phyloP scores from a whole-genome alignment of 2,329 filamentous ascomycete genomes.

The Proliferodiscus dingleyae region DNA sequence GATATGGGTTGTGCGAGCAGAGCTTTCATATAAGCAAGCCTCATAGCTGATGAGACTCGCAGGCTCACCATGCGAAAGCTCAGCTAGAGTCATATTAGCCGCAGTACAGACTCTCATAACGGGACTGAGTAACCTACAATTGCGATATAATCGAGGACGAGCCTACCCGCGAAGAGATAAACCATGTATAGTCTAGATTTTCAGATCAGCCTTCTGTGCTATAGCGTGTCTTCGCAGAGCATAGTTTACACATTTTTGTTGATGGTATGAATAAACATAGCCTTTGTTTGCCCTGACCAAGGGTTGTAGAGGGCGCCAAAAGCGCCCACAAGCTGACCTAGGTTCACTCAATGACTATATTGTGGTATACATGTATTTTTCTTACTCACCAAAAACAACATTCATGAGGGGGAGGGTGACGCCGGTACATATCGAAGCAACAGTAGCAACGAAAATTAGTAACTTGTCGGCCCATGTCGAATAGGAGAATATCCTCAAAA shows the following conservation, averaged over 20 bases:
- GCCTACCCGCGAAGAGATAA: constrained; percentile 53
- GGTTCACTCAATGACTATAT: too few species aligned
- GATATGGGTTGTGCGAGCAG: constrained; percentile 62
- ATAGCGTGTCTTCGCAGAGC: background rate
- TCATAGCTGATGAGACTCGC: constrained; percentile 52
- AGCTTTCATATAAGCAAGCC: constrained; percentile 58
- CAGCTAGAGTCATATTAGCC: constrained; percentile 11
- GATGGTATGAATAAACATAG: constrained; percentile 46
- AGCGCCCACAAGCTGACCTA: constrained; percentile 34
- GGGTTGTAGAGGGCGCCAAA: constrained; percentile 47
- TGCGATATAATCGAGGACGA: constrained; percentile 49
- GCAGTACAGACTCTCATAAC: background rate
- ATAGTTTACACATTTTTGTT: constrained; percentile 33
- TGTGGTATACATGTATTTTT: too few species aligned
- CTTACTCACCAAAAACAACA: constrained; percentile 45
- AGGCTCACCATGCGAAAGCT: constrained; percentile 57
- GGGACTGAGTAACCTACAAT: constrained; percentile 35
- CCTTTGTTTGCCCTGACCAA: constrained; percentile 35
- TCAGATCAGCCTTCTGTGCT: constrained; percentile 28
- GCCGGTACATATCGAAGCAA: constrained; percentile 49
- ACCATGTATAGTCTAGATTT: constrained; percentile 47
- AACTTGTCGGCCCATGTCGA: constrained; percentile 12
- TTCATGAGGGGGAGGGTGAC: constrained; percentile 54
- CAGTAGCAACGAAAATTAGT: constrained; percentile 30
- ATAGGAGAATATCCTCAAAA: constrained; percentile 21